Conservation (phyloP, 2,329 filamentous ascomycete species). For the Canariomyces notabilis region DNA sequence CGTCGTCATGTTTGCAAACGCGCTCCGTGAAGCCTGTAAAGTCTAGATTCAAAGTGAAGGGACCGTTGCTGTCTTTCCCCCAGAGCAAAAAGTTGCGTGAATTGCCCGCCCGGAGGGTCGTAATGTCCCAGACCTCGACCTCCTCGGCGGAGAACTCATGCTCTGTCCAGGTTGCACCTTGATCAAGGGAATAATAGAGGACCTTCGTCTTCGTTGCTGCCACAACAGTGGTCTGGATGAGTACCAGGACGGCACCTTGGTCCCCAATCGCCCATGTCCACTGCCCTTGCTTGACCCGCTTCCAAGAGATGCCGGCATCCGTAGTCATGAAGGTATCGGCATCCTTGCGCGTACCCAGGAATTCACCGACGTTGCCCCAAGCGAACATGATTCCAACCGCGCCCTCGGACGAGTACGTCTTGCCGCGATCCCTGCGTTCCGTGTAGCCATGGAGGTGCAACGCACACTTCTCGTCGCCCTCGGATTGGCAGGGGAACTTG, state of each 20-base stretch:
- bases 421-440: conserved; percentile 72
- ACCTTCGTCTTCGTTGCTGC: conserved; percentile 50
- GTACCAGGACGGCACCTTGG: conserved; percentile 85
- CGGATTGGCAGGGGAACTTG: conserved; percentile 66
- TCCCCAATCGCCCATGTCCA: conserved; percentile 96
- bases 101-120: conserved; percentile 81
- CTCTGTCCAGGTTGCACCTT: conserved; percentile 73
- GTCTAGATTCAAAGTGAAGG: conserved; percentile 79
- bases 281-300: conserved; percentile 74
- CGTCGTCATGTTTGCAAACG: conserved; percentile 63
- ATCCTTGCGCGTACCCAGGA: conserved; percentile 61
- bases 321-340: conserved; percentile 86
- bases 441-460: conserved; percentile 95
- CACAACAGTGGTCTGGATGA: conserved; percentile 61
- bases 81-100: conserved; percentile 91
- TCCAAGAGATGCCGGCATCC: conserved; percentile 89
- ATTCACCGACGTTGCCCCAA: conserved; percentile 79
- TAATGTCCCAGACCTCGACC: conserved; percentile 72
- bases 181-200: conserved; percentile 52
- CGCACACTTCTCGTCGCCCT: conserved; percentile 64
- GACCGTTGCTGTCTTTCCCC: conserved; percentile 58
- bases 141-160: conserved; percentile 68
- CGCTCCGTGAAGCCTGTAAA: conserved; percentile 75
- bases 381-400: conserved; percentile 89
- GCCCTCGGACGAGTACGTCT: conserved; percentile 82